Base-by-base conservation (phyloP, 257 asterid species). In the Cinchona pubescens region DNA sequence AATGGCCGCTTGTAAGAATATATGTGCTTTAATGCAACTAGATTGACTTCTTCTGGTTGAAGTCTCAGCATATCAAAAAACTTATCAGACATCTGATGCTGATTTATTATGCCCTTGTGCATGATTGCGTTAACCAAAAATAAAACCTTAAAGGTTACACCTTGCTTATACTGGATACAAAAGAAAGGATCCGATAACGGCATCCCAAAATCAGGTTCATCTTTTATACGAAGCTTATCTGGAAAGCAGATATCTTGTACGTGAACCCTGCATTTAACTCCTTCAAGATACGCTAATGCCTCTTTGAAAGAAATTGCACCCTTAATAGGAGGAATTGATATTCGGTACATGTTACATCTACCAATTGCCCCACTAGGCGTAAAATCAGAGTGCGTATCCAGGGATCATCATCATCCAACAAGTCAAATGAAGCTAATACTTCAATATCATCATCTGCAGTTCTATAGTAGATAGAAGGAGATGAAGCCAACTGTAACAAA, bases 361-460 rank as follows among this genome's bases (percentile, higher is more conserved):
- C 98, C 99, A 62, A 92, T 82, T 19, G 91, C 98, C 53, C 98
- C 94, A 64, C 92, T 88, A 16, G 88, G 82, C 29, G 91, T 88
- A 78, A 92, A 85, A 82, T 95, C 97, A 7, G 86, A 0, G 99
- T 91, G 12, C 98, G 91, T 35, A 95, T 90, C 99, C 99, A 95
- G 0, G 97, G 99, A 85, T 95, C 98, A 80, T 95, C 98, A 71
- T 95, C 97, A 32, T 95, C 98, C 85, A 92, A 71, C 81, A 95
- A 71, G 77, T 91, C 97, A 76, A 77, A 95, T 2, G 97, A 89
- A 25, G 84, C 92, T 15, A 90, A 19, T 64, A 74, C 91, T 82
- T 85, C 93, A 75, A 92, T 87, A 73, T 90, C 99, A 74, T 95
- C 99, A 79, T 88, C 99, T 0, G 96, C 98, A 16, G 98, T 95